These are phyloP conservation scores for Whalleya microplaca DNA, from an alignment of 2,329 filamentous ascomycete genomes.

Conservation along the genomic window DNA sequence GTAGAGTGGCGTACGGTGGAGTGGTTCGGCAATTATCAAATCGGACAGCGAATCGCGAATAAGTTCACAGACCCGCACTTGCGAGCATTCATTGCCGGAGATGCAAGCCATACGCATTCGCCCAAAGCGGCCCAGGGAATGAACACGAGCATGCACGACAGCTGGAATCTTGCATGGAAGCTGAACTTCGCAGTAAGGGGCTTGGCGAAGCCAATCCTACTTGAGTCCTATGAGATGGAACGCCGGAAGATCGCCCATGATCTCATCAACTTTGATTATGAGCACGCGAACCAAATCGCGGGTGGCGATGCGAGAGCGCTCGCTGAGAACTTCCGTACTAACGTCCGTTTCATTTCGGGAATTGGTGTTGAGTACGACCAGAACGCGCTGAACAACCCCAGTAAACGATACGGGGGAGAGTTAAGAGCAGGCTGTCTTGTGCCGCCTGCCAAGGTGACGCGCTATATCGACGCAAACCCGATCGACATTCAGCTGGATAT, in stretches of 20 bases:
- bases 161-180: slow-evolving; percentile 49
- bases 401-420: slow-evolving; percentile 47
- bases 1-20: slow-evolving; percentile 63
- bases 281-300: slow-evolving; percentile 60
- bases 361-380: slow-evolving; percentile 65
- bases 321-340: slow-evolving; percentile 70
- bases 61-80: slow-evolving; percentile 66
- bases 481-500: slow-evolving; percentile 79
- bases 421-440: slow-evolving; percentile 60
- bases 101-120: slow-evolving; percentile 66
- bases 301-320: slow-evolving; percentile 66
- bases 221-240: slow-evolving; percentile 66
- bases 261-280: slow-evolving; percentile 62
- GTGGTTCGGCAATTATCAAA: slow-evolving; percentile 76
- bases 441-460: slow-evolving; percentile 70
- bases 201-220: slow-evolving; percentile 55
- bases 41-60: slow-evolving; percentile 72
- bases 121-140: slow-evolving; percentile 66
- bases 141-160: slow-evolving; percentile 62
- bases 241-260: slow-evolving; percentile 64
- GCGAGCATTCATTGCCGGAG: slow-evolving; percentile 68
- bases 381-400: slow-evolving; percentile 53
- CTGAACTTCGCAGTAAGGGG: slow-evolving; percentile 58
- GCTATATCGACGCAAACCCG: slow-evolving; percentile 78
- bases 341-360: slow-evolving; percentile 74